Evolutionary conservation across 2,329 filamentous ascomycete species (phyloP).

Genomic region (Epicoccum sorghinum): DNA sequence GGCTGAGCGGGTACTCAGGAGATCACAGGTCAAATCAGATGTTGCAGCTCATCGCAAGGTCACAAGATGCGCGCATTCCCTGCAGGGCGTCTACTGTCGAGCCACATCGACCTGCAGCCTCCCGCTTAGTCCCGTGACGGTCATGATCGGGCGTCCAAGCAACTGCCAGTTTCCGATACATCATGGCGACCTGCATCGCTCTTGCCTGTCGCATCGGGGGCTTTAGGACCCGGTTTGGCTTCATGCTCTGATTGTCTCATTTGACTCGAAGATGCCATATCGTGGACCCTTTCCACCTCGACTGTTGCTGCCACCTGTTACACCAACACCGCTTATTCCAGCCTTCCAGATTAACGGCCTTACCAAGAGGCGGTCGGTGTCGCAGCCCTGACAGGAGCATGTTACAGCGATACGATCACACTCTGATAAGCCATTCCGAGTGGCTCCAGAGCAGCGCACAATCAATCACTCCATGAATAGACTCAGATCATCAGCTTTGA

Average conservation of each 20-base stretch:
- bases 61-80: conserved; percentile 39
- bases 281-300: conserved; percentile 15
- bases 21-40: conserved; percentile 29
- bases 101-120: conserved; percentile 45
- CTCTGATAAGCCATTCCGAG: conserved; percentile 19
- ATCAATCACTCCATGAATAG: conserved; percentile 9
- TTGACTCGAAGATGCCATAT: conserved; percentile 24
- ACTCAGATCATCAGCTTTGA: neutral
- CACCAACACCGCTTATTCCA: conserved; percentile 35
- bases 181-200: conserved; percentile 45
- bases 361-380: conserved; percentile 28
- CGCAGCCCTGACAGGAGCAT: conserved; percentile 27
- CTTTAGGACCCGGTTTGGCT: conserved; percentile 31
- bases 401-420: conserved; percentile 37
- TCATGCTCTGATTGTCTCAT: conserved; percentile 40
- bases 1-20: conserved; percentile 40
- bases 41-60: conserved; percentile 35
- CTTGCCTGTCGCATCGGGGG: conserved; percentile 37
- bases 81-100: conserved; percentile 41
- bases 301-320: conserved; percentile 32
- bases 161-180: conserved; percentile 31
- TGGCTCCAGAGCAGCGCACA: conserved; percentile 4
- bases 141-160: conserved; percentile 36
- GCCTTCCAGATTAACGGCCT: conserved; percentile 31
- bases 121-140: conserved; percentile 43